phyloP scores from a whole-genome alignment of 2,329 filamentous ascomycete species.

The Intubia oerlemansii region DNA sequence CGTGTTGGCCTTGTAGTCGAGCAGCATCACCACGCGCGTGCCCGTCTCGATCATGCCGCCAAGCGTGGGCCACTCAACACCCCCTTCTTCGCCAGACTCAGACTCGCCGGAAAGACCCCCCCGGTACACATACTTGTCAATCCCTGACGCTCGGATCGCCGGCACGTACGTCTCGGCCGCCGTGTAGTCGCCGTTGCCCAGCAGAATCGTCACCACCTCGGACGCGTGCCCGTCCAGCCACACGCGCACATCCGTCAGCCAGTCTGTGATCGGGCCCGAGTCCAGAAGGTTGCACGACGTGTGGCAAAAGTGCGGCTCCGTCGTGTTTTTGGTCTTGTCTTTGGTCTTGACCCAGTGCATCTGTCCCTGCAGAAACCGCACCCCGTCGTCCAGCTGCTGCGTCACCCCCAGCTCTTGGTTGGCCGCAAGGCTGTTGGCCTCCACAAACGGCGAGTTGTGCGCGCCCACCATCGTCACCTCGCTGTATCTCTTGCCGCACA shows the following conservation, averaged over 20 bases:
- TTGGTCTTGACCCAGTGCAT: constrained; percentile 26
- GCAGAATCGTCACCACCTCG: constrained; percentile 71
- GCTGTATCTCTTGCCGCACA: constrained; percentile 56
- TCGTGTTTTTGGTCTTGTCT: constrained; percentile 14
- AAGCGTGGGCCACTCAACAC: constrained; percentile 70
- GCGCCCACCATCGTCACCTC: constrained; percentile 61
- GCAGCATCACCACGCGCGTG: constrained; percentile 57
- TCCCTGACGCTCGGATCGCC: constrained; percentile 49
- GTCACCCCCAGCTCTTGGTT: constrained; percentile 52
- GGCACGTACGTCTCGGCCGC: constrained; percentile 38
- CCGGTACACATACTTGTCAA: constrained; percentile 55
- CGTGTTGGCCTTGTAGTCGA: constrained; percentile 74
- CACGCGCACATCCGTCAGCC: constrained; percentile 42
- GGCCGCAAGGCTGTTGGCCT: constrained; percentile 46
- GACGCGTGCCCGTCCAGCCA: constrained; percentile 66
- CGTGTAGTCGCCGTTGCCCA: constrained; percentile 69
- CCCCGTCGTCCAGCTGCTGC: constrained; percentile 57
- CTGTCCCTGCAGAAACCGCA: constrained; percentile 41
- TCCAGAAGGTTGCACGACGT: constrained; percentile 66
- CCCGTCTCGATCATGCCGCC: constrained; percentile 51
- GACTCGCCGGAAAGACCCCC: too few species aligned
- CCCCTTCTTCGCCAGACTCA: too few species aligned
- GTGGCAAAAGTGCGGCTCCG: constrained; percentile 57
- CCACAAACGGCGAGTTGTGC: constrained; percentile 66
- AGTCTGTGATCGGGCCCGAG: constrained; percentile 54